Evolutionary conservation across 371 early-diverging fungal genomes (phyloP).

Genomic region (Synchytrium microbalum): DNA sequence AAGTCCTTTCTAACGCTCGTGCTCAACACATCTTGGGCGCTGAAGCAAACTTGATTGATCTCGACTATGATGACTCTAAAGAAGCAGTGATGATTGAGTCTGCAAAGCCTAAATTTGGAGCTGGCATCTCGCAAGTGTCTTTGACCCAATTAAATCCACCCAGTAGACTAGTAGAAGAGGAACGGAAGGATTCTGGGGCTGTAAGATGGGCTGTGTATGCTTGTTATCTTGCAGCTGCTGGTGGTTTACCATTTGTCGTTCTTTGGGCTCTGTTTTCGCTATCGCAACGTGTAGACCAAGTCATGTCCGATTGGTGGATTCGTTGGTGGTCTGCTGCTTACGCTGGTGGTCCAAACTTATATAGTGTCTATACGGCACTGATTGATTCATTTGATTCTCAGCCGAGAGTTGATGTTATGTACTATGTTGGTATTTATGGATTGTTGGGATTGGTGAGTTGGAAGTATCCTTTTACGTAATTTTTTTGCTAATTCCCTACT

Average conservation of each 20-base stretch:
- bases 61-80: background rate
- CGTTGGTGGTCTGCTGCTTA: background rate
- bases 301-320: background rate
- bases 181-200: constrained; percentile 25
- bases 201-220: constrained; percentile 27
- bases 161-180: constrained; percentile 17
- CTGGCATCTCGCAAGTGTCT: background rate
- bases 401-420: constrained; percentile 3
- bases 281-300: background rate
- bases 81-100: background rate
- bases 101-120: background rate
- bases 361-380: background rate
- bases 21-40: background rate
- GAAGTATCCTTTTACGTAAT: background rate
- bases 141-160: too few relatives aligned
- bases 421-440: constrained; percentile 4
- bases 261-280: background rate
- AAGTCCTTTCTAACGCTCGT: background rate
- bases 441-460: constrained; percentile 1
- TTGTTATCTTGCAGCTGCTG: constrained; percentile 30
- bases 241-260: constrained; percentile 12
- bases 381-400: background rate
- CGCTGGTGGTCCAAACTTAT: background rate
- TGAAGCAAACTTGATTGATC: background rate
- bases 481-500: background rate